Base-by-base conservation (phyloP, 2,329 filamentous ascomycete species). In the Penicillium concentricum region DNA sequence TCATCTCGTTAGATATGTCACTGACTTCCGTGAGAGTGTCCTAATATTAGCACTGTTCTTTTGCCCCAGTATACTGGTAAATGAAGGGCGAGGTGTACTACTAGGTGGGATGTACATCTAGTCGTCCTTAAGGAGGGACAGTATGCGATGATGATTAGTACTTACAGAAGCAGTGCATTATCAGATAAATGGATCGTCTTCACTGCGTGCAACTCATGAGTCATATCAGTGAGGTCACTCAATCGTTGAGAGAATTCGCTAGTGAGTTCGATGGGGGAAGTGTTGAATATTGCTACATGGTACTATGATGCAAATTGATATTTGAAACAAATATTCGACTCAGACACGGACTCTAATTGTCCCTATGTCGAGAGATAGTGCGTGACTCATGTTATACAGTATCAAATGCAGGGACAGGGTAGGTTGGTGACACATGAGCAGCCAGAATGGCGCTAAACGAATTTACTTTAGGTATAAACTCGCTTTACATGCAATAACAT, bases 1-100 rank as follows among this genome's bases (percentile, higher is more conserved):
- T 32, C n/a, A 15, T 20, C 12, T 20, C n/a, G 5, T 20, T 20
- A 3, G 4, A 28, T 30, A 10, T 32, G 30, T 24, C 12, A 15
- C 2, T 10, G 10, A 18, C 1, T n/a, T 24, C 16, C 1, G 12
- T 18, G 2, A 9, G 6, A 9, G 7, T 26, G 10, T 45, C 12
- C 6, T 54, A 49, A 37, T 16, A 61, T 59, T 50, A 34, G 61
- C 12, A 62, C 63, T 9, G 63, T 78, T 61, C 78, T 7, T 69
- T 78, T 44, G 67, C 72, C 16, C 74, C 75, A 0, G 75, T 77
- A 8, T 75, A 74, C 1, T 79, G 74, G 30, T 20, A 24, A 12
- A 22, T 34, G 8, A 35, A 34, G 8, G 15, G 30, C 3, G 18
- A 20, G 3, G 24, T 12, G 22, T 18, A 34, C 44, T 24, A 6